Conservation (phyloP, 2,329 filamentous ascomycete species). For the Tympanopsis confertula region DNA sequence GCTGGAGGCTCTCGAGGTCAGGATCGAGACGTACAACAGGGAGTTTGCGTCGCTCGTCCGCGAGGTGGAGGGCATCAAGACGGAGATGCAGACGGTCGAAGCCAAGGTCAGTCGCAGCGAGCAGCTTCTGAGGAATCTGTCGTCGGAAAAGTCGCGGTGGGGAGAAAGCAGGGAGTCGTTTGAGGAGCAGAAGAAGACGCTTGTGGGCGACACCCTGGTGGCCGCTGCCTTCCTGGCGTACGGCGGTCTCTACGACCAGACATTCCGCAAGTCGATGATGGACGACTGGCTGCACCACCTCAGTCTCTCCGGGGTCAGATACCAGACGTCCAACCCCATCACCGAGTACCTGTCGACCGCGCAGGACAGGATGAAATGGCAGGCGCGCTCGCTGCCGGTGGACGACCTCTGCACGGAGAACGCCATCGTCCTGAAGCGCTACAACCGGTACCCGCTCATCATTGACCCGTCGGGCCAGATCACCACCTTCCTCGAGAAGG, state of each 20-base stretch:
- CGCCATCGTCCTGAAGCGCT: conserved; percentile 90
- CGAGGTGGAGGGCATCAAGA: conserved; percentile 92
- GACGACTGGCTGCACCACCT: conserved; percentile 96
- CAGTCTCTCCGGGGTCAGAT: conserved; percentile 77
- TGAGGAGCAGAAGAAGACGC: conserved; percentile 91
- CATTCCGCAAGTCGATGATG: conserved; percentile 93
- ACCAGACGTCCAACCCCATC: conserved; percentile 85
- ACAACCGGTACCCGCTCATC: conserved; percentile 96
- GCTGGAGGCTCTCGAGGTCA: conserved; percentile 59
- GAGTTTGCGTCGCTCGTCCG: conserved; percentile 94
- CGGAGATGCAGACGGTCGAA: conserved; percentile 90
- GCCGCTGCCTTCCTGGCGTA: conserved; percentile 97
- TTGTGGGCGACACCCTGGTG: conserved; percentile 88
- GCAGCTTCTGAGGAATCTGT: conserved; percentile 82
- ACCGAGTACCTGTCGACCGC: conserved; percentile 95
- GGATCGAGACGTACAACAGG: conserved; percentile 87
- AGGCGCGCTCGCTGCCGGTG: conserved; percentile 82
- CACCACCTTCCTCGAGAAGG: conserved; percentile 87
- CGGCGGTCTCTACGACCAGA: conserved; percentile 92
- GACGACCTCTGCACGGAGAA: conserved; percentile 98
- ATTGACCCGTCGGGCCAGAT: conserved; percentile 93
- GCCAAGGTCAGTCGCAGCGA: conserved; percentile 98
- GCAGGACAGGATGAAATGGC: conserved; percentile 88
- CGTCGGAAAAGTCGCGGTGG: conserved; percentile 86
- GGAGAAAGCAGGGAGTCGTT: conserved; percentile 96